Conservation (phyloP, 2,329 filamentous ascomycete genomes). For the Penicillium sp. region DNA sequence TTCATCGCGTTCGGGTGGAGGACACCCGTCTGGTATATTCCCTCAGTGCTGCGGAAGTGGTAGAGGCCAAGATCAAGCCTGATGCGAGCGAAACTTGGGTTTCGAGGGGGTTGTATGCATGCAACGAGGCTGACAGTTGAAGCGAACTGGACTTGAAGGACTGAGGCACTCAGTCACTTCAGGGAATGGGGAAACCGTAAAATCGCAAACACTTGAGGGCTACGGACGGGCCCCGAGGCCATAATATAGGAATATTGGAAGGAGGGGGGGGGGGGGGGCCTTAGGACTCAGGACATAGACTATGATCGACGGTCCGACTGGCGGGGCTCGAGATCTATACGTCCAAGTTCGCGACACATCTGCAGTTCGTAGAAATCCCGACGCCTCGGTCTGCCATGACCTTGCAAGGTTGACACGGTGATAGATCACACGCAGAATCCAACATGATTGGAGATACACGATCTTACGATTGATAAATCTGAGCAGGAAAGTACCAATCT, state of each 20-base stretch:
- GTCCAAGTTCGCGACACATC: not conserved
- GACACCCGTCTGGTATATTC: not conserved
- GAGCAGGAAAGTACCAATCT: not conserved
- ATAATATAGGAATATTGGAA: not conserved
- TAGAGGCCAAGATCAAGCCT: not conserved
- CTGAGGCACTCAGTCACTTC: not conserved
- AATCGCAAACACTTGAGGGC: not conserved
- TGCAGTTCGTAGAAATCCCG: not conserved
- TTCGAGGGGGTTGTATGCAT: not conserved
- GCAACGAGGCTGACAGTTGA: not conserved
- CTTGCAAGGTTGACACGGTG: not conserved
- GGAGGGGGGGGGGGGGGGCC: not conserved
- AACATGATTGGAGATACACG: too few species aligned
- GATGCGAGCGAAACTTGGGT: not conserved
- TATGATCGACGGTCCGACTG: not conserved
- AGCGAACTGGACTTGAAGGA: not conserved
- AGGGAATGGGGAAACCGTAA: not conserved
- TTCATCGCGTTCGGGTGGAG: slow-evolving; percentile 4
- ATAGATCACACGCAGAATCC: not conserved
- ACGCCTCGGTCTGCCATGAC: too few species aligned
- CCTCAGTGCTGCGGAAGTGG: not conserved
- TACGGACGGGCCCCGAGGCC: not conserved
- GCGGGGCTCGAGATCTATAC: not conserved
- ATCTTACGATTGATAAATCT: not conserved
- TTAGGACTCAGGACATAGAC: not conserved